These are phyloP conservation scores for Aspergillus felis DNA, from an alignment of 2,329 filamentous ascomycete genomes.

Conservation along the genomic window DNA sequence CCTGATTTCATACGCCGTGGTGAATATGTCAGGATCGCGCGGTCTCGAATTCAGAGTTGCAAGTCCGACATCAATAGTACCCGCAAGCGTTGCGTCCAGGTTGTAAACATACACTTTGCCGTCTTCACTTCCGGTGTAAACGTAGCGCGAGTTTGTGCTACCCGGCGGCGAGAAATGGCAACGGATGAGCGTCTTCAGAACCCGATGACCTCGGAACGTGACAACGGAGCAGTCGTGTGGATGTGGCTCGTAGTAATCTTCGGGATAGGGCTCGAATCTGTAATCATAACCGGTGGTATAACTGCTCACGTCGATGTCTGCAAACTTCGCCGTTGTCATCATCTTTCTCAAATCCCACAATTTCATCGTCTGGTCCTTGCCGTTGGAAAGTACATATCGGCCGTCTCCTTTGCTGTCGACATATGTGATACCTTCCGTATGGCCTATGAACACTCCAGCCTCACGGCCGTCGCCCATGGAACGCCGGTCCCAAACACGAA, in stretches of 20 bases:
- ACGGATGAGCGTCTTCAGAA: constrained; percentile 84
- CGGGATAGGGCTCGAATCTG: constrained; percentile 54
- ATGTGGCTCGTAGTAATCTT: constrained; percentile 59
- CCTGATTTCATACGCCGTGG: constrained; percentile 55
- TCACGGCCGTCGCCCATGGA: constrained; percentile 59
- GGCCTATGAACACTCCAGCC: constrained; percentile 62
- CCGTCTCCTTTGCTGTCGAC: constrained; percentile 80
- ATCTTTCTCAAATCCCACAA: constrained; percentile 93
- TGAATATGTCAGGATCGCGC: constrained; percentile 48
- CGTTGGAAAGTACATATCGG: constrained; percentile 87
- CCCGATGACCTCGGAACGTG: constrained; percentile 85
- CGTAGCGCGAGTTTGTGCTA: constrained; percentile 84
- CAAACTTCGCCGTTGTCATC: constrained; percentile 64
- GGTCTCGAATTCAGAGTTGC: constrained; percentile 64
- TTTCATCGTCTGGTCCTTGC: constrained; percentile 96
- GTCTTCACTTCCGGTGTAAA: constrained; percentile 87
- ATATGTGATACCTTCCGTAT: constrained; percentile 63
- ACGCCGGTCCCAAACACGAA: constrained; percentile 94
- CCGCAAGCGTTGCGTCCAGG: constrained; percentile 78
- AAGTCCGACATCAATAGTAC: constrained; percentile 70
- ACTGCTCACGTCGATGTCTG: constrained; percentile 48
- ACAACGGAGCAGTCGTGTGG: constrained; percentile 87
- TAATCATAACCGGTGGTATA: constrained; percentile 63
- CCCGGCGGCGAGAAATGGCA: constrained; percentile 90
- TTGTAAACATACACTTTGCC: constrained; percentile 92